phyloP scores from a whole-genome alignment of 2,329 filamentous ascomycete species.

The Fusarium duplospermum region DNA sequence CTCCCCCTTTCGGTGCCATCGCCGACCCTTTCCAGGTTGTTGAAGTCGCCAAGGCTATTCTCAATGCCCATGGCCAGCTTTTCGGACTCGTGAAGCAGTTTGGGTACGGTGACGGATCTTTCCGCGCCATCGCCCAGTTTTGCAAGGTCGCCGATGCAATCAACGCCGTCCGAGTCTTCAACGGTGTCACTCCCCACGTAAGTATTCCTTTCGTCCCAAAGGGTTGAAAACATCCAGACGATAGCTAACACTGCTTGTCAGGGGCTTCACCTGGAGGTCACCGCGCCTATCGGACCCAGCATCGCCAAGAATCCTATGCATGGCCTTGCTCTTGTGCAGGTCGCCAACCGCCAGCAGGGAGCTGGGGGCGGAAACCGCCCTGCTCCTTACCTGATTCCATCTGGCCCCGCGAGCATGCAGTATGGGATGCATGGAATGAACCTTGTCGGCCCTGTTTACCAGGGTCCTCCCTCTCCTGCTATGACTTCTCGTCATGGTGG shows the following conservation, averaged over 20 bases:
- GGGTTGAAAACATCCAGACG: not conserved
- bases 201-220: slow-evolving; percentile 5
- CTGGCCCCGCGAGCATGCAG: slow-evolving; percentile 43
- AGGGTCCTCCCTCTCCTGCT: slow-evolving; percentile 50
- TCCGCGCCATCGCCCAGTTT: slow-evolving; percentile 65
- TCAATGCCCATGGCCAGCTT: slow-evolving; percentile 62
- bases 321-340: slow-evolving; percentile 32
- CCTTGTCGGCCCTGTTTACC: slow-evolving; percentile 46
- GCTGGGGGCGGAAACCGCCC: slow-evolving; percentile 13
- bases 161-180: slow-evolving; percentile 53
- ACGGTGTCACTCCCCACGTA: slow-evolving; percentile 42
- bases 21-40: slow-evolving; percentile 50
- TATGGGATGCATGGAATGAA: slow-evolving; percentile 46
- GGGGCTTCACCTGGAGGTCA: slow-evolving; percentile 42
- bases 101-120: slow-evolving; percentile 55
- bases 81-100: slow-evolving; percentile 62
- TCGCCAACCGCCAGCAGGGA: slow-evolving; percentile 13
- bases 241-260: slow-evolving; percentile 12
- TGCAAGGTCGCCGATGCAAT: slow-evolving; percentile 60
- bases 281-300: slow-evolving; percentile 2
- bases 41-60: slow-evolving; percentile 47
- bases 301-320: slow-evolving; percentile 25
- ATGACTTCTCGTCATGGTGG: slow-evolving; percentile 49
- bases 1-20: slow-evolving; percentile 25
- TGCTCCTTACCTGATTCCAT: slow-evolving; percentile 50